Conservation (phyloP, 371 early-diverging fungal genomes). For the Zopfochytrium polystomum region DNA sequence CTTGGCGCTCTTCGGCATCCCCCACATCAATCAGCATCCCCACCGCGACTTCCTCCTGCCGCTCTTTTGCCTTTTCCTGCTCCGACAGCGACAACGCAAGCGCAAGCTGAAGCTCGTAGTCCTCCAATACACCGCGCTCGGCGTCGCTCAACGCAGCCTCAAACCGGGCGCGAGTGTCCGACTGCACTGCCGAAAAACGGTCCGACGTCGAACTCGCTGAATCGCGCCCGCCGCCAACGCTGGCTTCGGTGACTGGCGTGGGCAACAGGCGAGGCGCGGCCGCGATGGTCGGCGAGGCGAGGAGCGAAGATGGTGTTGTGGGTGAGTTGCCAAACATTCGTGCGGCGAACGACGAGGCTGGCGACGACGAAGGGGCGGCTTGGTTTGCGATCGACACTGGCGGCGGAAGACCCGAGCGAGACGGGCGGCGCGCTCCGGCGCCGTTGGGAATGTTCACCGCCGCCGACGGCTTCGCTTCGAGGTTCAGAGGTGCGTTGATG, state of each 20-base stretch:
- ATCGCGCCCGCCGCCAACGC: slow-evolving; percentile 5
- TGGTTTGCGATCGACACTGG: background rate
- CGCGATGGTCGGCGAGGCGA: background rate
- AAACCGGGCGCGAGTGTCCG: slow-evolving; percentile 16
- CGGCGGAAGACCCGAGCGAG: background rate
- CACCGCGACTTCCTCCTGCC: background rate
- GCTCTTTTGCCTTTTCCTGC: too few species aligned
- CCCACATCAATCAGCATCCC: background rate
- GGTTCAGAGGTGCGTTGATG: too few species aligned
- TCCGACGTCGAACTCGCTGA: background rate
- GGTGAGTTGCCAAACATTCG: background rate
- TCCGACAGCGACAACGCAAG: slow-evolving; percentile 46
- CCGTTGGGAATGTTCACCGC: background rate
- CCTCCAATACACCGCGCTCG: slow-evolving; percentile 31
- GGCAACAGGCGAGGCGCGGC: background rate
- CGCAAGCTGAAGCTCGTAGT: slow-evolving; percentile 49
- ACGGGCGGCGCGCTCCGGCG: background rate
- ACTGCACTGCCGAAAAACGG: slow-evolving; percentile 8
- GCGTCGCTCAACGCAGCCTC: slow-evolving; percentile 21
- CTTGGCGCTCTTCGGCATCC: too few species aligned
- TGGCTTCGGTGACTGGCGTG: background rate
- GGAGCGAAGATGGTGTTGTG: background rate
- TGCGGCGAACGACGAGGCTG: background rate
- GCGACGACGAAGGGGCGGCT: background rate
- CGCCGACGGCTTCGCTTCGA: too few species aligned